Evolutionary conservation across 352 stramenopile genomes (phyloP).

Genomic region (Globisporangium uncinulatum): DNA sequence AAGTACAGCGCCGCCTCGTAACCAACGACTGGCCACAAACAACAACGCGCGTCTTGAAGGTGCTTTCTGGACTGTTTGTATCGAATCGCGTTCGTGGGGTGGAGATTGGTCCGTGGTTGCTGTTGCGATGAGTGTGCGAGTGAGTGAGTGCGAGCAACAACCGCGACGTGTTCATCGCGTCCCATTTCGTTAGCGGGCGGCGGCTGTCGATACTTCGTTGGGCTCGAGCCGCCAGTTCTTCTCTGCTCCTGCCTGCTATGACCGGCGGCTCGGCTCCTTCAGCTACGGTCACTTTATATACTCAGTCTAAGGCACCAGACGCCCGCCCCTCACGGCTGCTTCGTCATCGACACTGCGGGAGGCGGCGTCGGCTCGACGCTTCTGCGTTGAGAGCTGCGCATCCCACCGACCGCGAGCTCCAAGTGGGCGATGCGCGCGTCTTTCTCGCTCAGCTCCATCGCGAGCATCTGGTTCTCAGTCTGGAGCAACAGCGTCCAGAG

Average conservation of each 20-base stretch:
- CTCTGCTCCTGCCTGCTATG: not conserved
- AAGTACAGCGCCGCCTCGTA: constrained; percentile 88
- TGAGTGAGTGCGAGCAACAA: no score
- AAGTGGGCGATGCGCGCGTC: constrained; percentile 45
- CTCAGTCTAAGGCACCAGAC: constrained; percentile 1
- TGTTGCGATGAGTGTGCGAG: no score
- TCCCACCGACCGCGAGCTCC: constrained; percentile 40
- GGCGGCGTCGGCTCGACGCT: not conserved
- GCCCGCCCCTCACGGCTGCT: not conserved
- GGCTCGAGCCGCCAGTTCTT: not conserved
- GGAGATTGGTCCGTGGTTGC: not conserved
- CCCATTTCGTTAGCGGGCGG: not conserved
- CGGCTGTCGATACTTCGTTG: not conserved
- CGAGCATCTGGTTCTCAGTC: constrained; percentile 41
- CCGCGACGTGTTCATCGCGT: constrained; percentile 1
- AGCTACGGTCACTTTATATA: constrained; percentile 1
- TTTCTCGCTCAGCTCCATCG: constrained; percentile 25
- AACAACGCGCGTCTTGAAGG: constrained; percentile 1
- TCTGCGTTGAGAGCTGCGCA: constrained; percentile 8
- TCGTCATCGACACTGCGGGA: not conserved
- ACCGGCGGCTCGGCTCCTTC: constrained; percentile 1
- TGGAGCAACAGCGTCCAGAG: constrained; percentile 3
- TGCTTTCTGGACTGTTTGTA: no score
- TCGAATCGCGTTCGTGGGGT: not conserved
- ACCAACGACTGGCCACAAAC: constrained; percentile 20